Conservation (phyloP, 2,329 filamentous ascomycete species). For the Fonsecaea pugnacius region DNA sequence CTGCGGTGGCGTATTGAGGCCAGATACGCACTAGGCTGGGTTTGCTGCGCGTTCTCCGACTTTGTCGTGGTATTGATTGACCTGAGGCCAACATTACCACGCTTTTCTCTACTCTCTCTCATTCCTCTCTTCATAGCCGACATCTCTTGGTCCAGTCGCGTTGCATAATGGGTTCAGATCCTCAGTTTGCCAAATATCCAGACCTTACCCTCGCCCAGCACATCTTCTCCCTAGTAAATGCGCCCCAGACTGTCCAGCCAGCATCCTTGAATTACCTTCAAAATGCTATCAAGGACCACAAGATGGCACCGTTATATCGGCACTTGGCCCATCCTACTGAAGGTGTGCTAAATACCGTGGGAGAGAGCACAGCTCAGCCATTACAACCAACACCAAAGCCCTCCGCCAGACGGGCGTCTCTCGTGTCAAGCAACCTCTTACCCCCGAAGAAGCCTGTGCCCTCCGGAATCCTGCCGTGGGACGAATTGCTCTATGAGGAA, state of each 20-base stretch:
- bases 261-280: constrained; percentile 64
- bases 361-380: constrained; percentile 64
- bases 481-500: constrained; percentile 81
- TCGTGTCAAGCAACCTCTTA: constrained; percentile 73
- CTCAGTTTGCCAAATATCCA: constrained; percentile 68
- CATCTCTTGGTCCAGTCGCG: neutral
- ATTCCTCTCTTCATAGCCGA: neutral
- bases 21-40: constrained; percentile 14
- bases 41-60: constrained; percentile 19
- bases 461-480: constrained; percentile 79
- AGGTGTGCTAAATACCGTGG: constrained; percentile 76
- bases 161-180: constrained; percentile 61
- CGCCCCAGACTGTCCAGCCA: constrained; percentile 58
- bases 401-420: constrained; percentile 63
- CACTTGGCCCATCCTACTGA: constrained; percentile 69
- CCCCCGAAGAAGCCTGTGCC: constrained; percentile 66
- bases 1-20: neutral
- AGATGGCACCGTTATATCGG: constrained; percentile 70
- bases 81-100: neutral
- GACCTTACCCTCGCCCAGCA: constrained; percentile 67
- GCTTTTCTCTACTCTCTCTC: neutral
- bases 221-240: constrained; percentile 70
- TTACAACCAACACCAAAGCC: constrained; percentile 44
- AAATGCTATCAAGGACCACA: constrained; percentile 66
- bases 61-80: constrained; percentile 9